Base-by-base conservation (phyloP, 768 basidiomycete species). In the Boletus pseudopeckii region DNA sequence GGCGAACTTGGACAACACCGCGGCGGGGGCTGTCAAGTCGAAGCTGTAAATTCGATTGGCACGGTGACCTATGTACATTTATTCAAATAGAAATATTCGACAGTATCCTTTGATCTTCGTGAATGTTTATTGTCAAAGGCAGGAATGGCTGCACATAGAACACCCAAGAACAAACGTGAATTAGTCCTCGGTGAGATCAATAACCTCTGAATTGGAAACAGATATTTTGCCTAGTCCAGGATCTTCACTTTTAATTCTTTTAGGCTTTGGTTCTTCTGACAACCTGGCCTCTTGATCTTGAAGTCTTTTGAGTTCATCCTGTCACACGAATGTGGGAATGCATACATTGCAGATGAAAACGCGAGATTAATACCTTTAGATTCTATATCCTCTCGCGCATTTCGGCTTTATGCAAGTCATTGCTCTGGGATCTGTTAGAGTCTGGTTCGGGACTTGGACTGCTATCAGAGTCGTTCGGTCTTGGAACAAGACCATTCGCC, bases 1-100 rank as follows among this genome's bases (percentile, higher is more conserved):
- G 57, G 78, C 71, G 44, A 88, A 88, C 72, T 80, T 88, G 57
- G 71, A 71, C 11, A 71, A 71, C 15, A 67, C 55, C 9, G 48
- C 53, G 49, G 52, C 4, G 5, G 72, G 70, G 30, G 60, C 60
- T 15, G 65, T 67, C 34, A 84, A 82, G 71, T 73, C 84, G 18
- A 84, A 82, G 61, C 54, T 85, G 61, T 85, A 76, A 69, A n/a
- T 32, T 11, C 6, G n/a, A 32, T 24, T 7, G 24, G 26, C 10
- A 39, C 4, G 14, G 26, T 18, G 43, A 28, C 26, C 11, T 13
- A n/a, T 37, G 24, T n/a, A 20, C 20, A 8, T 22, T 34, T 17
- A 20, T n/a, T 42, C 7, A 7, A 24, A 24, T 15, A 15, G 5
- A 17, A 24, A 17, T 15, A 10, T 4, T 10, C 2, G 8, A 17